Base-by-base conservation (phyloP, 306 rosid species). In the Pterocarpus macrocarpus region DNA sequence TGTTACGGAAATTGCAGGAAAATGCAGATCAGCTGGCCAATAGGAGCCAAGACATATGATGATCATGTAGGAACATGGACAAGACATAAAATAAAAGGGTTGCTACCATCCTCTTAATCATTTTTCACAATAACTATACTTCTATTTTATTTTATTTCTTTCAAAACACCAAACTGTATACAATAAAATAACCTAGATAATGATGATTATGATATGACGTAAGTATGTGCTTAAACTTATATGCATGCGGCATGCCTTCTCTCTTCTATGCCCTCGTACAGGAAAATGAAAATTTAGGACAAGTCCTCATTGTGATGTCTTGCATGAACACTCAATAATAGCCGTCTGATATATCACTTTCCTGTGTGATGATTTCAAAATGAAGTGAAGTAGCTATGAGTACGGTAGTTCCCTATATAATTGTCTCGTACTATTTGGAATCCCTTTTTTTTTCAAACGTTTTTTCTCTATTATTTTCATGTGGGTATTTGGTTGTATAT, bases 341-440 rank as follows among this genome's bases (percentile, higher is more conserved):
- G 55, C 72, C 45, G 9, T 80, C 33, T 30, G 81, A 86, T 53
- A 62, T 82, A 59, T 87, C 90, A 73, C 81, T 86, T 72, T 81
- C 88, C 47, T 43, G 36, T 47, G 85, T 13, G 30, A 82, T 74
- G 64, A 38, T 78, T 78, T 63, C 50, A 36, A 71, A 44, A 55
- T 45, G 64, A 70, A 65, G 78, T 84, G 87, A 83, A 82, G 85
- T 83, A 73, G 59, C 53, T 30, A 38, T 63, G 39, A 77, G 57
- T 58, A 69, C 45, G 64, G 55, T 41, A 55, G 35, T 80, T 64
- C 64, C 69, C 15, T 15, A 39, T 10, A 49, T 41, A 53, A 36
- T 73, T 80, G 85, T 66, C 70, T 33, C 13, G 2, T 81, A 72
- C 69, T 35, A 50, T 73, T 80, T 71, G 73, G 81, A 76, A 80